phyloP scores from a whole-genome alignment of 1,284 basidiomycete species.

The Volvariella volvacea region DNA sequence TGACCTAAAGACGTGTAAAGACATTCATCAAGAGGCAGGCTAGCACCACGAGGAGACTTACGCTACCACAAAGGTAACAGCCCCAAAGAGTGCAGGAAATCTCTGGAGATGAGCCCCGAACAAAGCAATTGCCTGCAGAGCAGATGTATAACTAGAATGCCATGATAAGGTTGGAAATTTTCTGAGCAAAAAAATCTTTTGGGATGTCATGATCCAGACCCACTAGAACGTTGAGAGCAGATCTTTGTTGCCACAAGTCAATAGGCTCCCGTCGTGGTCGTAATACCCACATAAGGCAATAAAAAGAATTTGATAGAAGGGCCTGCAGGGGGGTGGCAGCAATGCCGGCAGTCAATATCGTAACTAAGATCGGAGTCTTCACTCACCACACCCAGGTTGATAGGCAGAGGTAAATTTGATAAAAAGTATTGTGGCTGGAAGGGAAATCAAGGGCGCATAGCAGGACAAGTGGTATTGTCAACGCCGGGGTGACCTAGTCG shows the following conservation, averaged over 20 bases:
- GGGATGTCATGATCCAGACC: slow-evolving; percentile 21
- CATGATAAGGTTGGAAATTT: neutral
- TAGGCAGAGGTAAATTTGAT: slow-evolving; percentile 50
- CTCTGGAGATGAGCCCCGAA: slow-evolving; percentile 72
- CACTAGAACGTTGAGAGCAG: slow-evolving; percentile 27
- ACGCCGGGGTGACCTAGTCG: slow-evolving; percentile 22
- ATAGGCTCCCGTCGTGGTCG: neutral
- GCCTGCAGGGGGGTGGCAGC: slow-evolving; percentile 20
- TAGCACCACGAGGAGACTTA: slow-evolving; percentile 43
- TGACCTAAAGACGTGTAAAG: neutral
- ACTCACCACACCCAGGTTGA: no score
- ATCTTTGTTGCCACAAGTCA: slow-evolving; percentile 31
- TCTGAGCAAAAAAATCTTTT: no score
- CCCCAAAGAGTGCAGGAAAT: slow-evolving; percentile 56
- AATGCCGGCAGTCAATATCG: slow-evolving; percentile 9
- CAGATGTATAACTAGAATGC: slow-evolving; percentile 32
- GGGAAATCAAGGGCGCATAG: slow-evolving; percentile 26
- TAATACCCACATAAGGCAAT: slow-evolving; percentile 33
- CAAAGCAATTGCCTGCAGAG: slow-evolving; percentile 68
- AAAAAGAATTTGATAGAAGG: slow-evolving; percentile 45
- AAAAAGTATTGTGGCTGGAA: slow-evolving; percentile 29
- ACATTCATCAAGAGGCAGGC: no score
- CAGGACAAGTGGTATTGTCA: slow-evolving; percentile 27
- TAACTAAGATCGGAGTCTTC: no score
- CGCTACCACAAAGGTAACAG: slow-evolving; percentile 53